These are phyloP conservation scores for Prunella vulgaris DNA, from an alignment of 257 asterid genomes.

Conservation along the genomic window DNA sequence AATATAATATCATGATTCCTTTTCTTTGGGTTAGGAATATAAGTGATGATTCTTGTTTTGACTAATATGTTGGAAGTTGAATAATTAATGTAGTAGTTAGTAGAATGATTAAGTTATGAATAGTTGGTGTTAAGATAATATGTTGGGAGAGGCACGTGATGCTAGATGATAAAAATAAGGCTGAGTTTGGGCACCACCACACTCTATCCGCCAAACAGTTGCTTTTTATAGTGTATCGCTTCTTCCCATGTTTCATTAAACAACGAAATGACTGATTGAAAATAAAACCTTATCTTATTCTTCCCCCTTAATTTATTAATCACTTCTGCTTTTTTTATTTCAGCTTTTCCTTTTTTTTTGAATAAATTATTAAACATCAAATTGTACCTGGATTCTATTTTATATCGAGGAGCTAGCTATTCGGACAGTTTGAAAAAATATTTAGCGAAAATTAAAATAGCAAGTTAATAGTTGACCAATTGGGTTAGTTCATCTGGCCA, in stretches of 20 bases:
- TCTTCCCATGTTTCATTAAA: constrained; percentile 40
- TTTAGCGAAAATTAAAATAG: no score
- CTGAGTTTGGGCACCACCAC: constrained; percentile 22
- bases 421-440: no score
- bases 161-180: not conserved
- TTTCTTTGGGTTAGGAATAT: no score
- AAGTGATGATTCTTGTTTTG: not conserved
- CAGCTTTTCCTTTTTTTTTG: no score
- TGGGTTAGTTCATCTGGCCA: no score
- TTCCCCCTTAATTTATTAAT: not conserved
- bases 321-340: no score
- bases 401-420: no score
- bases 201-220: constrained; percentile 47
- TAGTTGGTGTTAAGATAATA: not conserved
- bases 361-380: no score
- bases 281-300: constrained; percentile 24
- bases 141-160: constrained; percentile 30
- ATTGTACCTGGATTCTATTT: no score
- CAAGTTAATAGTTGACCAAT: no score
- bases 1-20: no score
- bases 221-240: constrained; percentile 43
- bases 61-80: not conserved
- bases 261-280: constrained; percentile 43
- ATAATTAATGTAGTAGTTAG: not conserved
- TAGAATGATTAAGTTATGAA: not conserved